Base-by-base conservation (phyloP, 371 early-diverging fungal genomes). In the Circinella umbellata region DNA sequence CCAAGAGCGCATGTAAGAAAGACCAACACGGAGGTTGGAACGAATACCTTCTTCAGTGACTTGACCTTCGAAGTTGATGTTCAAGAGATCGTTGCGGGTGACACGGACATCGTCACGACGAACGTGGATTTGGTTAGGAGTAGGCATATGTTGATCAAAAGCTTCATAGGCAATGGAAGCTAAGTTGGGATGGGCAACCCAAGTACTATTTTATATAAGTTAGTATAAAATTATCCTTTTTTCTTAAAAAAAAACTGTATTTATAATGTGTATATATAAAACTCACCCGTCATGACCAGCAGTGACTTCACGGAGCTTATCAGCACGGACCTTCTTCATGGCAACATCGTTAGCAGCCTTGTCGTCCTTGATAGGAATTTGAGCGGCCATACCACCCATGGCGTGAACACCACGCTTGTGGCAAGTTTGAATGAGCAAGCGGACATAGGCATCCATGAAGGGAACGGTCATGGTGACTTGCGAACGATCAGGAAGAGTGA, bases 301-400 rank as follows among this genome's bases (percentile, higher is more conserved):
- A 65, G 76, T 87, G 63, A 95, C 98, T 79, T 97, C 98, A 74
- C 98, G 91, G 60, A 90, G 82, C 87, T 97, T 97, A 81, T 97
- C 98, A 67, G 88, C 89, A 73, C 90, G 88, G 62, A 97, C 98
- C 88, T 96, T 96, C 72, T 83, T 86, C 87, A 96, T 89, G 60
- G 96, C 96, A 18, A 90, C 90, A 64, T 92, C 87, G 85, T 97
- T 97, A 64, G 94, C 95, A 54, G 84, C 78, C 49, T 83, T 77
- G 76, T 96, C 88, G 85, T 91, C 89, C 88, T 95, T 95, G 90
- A 96, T 95, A 62, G 98, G 98, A 73, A 97, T 97, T 80, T 95
- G 95, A 42, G 98, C 98, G 48, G 98, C 96, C 98, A 97, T 97
- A 39, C 98, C 98, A 72, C 98, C 98, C 98, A 97, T 97, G 62